Evolutionary conservation across 306 rosid species (phyloP), one percentile per base, ranked within the genome.

Genomic region (Begonia peltatifolia): DNA sequence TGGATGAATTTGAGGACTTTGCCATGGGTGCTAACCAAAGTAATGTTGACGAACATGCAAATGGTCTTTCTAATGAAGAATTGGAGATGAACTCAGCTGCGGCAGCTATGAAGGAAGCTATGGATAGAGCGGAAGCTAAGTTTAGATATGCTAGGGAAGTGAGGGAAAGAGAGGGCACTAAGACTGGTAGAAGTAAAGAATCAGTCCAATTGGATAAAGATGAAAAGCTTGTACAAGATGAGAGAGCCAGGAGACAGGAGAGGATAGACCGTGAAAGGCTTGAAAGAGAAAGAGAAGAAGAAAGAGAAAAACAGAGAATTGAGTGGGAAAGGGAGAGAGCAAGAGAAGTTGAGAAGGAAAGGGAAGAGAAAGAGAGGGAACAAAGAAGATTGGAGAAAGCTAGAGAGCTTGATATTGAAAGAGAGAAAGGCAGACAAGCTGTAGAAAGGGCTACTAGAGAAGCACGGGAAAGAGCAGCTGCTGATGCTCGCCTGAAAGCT

Each of bases 401-500:
- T 63, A 76, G 77, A 70, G 65, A 67, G 59, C 56, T 63, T 55
- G 76, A 75, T 58, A 75, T 74, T 62, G 96, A 87, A 74, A 80
- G 84, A 75, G 83, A 54, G 12, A 81, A 36, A 65, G 92, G 72
- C 48, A 85, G 93, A 64, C 96, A 80, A 70, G 99, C 96, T 49
- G 96, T 92, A 58, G 99, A 81, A 72, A 83, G 99, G 70, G 99
- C 99, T 47, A 92, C 99, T 16, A 76, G 99, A 70, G 99, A 92
- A 77, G 99, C 94, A 36, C 99, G 99, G 17, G 99, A 77, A 62
- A 81, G 99, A 78, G 99, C 99, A 58, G 86, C 79, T 53, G 60
- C 65, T 65, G 99, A 75, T 16, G 96, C 99, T 57, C 88, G 78
- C 25, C 50, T 61, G 55, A 92, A 71, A 76, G 99, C 99, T 70